These are phyloP conservation scores for Usnea hakonensis DNA, from an alignment of 495 filamentous ascomycete species.

Conservation along the genomic window DNA sequence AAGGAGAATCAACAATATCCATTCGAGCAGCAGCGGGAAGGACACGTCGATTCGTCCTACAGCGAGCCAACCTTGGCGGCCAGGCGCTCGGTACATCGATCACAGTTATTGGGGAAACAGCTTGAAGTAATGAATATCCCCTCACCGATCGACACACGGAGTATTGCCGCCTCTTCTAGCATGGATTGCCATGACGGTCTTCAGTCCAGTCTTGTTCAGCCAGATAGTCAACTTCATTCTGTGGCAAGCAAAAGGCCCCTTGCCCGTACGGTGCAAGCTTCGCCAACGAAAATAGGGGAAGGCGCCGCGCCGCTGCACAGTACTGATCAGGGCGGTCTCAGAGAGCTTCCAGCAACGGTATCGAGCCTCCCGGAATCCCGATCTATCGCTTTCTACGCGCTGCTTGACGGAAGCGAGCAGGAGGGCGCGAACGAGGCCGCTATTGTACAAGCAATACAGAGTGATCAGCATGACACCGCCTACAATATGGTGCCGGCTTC, in stretches of 20 bases:
- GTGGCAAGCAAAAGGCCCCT: slow-evolving; percentile 77
- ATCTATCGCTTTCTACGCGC: slow-evolving; percentile 69
- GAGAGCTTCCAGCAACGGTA: slow-evolving; percentile 36
- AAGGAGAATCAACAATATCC: slow-evolving; percentile 11
- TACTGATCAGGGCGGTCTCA: slow-evolving; percentile 32
- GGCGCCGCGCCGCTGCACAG: slow-evolving; percentile 32
- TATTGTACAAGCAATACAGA: slow-evolving; percentile 43
- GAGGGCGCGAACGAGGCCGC: slow-evolving; percentile 37
- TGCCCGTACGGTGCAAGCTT: slow-evolving; percentile 62
- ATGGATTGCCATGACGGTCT: slow-evolving; percentile 29
- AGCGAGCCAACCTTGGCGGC: slow-evolving; percentile 41
- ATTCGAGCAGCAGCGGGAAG: slow-evolving; percentile 3
- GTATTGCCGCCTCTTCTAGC: slow-evolving; percentile 24
- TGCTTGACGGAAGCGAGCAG: slow-evolving; percentile 66
- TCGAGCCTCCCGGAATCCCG: slow-evolving; percentile 34
- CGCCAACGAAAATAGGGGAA: slow-evolving; percentile 31
- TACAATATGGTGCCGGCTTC: slow-evolving; percentile 1
- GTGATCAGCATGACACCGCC: slow-evolving; percentile 23
- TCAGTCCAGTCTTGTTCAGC: slow-evolving; percentile 13
- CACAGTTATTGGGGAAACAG: slow-evolving; percentile 31
- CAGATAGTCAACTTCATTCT: background rate
- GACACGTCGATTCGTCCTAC: background rate
- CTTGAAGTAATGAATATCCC: slow-evolving; percentile 38
- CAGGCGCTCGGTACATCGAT: slow-evolving; percentile 44
- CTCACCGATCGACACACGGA: slow-evolving; percentile 27